These are phyloP conservation scores for Pyrenophora seminiperda DNA, from an alignment of 2,329 filamentous ascomycete species.

Conservation along the genomic window DNA sequence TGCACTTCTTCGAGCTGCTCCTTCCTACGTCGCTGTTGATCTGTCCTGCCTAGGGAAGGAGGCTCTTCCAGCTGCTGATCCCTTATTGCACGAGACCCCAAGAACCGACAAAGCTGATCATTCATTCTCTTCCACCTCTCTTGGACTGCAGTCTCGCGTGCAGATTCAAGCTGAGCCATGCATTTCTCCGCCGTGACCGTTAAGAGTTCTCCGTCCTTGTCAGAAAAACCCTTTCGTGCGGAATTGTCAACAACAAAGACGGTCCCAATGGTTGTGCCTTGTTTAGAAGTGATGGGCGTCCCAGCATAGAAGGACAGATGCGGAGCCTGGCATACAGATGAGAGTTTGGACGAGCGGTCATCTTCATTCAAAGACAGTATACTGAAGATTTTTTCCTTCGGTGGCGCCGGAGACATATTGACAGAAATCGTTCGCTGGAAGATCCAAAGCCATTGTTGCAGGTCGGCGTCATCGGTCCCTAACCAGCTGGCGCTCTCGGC, in stretches of 20 bases:
- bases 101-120: background rate
- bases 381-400: background rate
- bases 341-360: background rate
- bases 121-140: background rate
- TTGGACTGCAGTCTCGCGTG: background rate
- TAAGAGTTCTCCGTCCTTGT: background rate
- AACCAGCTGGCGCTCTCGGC: background rate
- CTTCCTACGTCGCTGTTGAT: background rate
- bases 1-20: too few relatives aligned
- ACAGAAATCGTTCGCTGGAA: slow-evolving; percentile 3
- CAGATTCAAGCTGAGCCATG: background rate
- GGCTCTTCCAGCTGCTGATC: too few relatives aligned
- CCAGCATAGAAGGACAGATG: background rate
- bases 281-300: background rate
- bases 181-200: background rate
- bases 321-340: background rate
- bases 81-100: background rate
- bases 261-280: background rate
- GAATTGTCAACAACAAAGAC: background rate
- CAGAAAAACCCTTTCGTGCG: background rate
- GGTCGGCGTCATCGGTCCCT: background rate
- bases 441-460: background rate
- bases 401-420: background rate
- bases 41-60: background rate
- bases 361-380: background rate